Evolutionary conservation across 1,284 basidiomycete species (phyloP).

Genomic region (Rhodotorula sp.): DNA sequence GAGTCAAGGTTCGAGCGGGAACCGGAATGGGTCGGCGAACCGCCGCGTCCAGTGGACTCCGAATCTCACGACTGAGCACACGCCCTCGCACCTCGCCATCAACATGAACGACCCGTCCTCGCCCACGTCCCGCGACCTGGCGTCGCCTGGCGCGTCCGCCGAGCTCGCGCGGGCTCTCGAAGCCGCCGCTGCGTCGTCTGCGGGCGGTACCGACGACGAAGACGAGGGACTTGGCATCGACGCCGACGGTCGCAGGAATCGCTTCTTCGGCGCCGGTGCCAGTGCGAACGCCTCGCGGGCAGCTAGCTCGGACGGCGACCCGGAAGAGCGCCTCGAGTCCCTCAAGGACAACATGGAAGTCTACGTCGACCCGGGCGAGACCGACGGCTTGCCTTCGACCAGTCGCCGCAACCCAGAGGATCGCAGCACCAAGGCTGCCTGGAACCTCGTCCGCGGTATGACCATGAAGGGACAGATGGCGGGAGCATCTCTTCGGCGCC

Average conservation of each 20-base stretch:
- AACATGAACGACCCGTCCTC: constrained; percentile 22
- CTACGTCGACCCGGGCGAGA: constrained; percentile 53
- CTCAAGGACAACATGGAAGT: constrained; percentile 47
- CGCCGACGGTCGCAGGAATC: background rate
- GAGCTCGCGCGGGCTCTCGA: constrained; percentile 35
- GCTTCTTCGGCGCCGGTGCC: background rate
- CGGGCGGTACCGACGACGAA: constrained; percentile 10
- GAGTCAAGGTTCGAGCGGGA: constrained; percentile 9
- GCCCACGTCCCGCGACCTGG: constrained; percentile 23
- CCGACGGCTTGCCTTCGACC: constrained; percentile 52
- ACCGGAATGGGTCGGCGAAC: background rate
- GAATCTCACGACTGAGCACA: background rate
- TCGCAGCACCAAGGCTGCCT: constrained; percentile 45
- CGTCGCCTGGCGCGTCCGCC: constrained; percentile 30
- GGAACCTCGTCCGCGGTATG: constrained; percentile 51
- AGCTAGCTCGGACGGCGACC: constrained; percentile 37
- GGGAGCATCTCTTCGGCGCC: constrained; percentile 37
- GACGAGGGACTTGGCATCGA: constrained; percentile 2
- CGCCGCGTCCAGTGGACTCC: constrained; percentile 35
- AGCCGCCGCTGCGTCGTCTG: constrained; percentile 9
- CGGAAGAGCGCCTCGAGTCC: constrained; percentile 37
- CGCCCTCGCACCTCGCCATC: constrained; percentile 28
- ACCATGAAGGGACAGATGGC: constrained; percentile 42
- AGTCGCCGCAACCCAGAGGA: constrained; percentile 37
- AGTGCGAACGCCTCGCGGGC: constrained; percentile 23